Evolutionary conservation across 495 filamentous ascomycete genomes (phyloP), one percentile per base, ranked within the genome.

Genomic region (Penicillium turbatum): DNA sequence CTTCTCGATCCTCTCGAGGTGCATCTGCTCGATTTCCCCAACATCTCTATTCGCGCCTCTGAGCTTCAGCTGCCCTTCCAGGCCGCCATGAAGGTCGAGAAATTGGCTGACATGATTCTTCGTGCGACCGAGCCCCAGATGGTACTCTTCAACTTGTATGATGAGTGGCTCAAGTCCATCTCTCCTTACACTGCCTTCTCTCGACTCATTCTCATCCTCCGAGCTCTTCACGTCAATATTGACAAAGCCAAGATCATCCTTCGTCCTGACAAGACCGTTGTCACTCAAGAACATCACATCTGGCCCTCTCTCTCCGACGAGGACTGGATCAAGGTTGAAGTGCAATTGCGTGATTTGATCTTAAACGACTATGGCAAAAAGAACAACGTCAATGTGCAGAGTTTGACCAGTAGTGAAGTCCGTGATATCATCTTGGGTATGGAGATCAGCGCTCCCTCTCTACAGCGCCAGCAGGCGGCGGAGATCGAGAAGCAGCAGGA

Each of bases 1-100:
- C 79, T 99, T 52, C 75, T 99, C 30, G 95, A 99, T 81, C 95
- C 95, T 44, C 82, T 99, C 6, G 95, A 99, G 70, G 95, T 99
- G 31, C 95, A 97, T 61, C 71, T 99, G 57, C 82, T 99, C 17
- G 95, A 99, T 68, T 99, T 99, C 79, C 95, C 95, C 37, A 99
- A 99, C 64, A 99, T 99, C 55, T 96, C 92, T 9, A 99, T 99
- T 58, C 90, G 95, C 59, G 95, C 95, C 36, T 99, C 95, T 0
- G 95, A 99, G 73, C 75, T 99, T 51, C 95, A 99, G 71, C 75
- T 99, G 54, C 95, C 95, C 5, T 99, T 99, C 87, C 95, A 99
- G 69, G 95, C 95, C 40, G 95, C 95, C 3, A 99, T 99, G 95
- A 99, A 97, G 79, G 92, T 99, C 35, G 95, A 99, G 73, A 97